Percentiles rank a stretch among this genome's conserved stretches.
phyloP scores from a whole-genome alignment of 768 basidiomycete genomes.

The Termitomyces sp. region DNA sequence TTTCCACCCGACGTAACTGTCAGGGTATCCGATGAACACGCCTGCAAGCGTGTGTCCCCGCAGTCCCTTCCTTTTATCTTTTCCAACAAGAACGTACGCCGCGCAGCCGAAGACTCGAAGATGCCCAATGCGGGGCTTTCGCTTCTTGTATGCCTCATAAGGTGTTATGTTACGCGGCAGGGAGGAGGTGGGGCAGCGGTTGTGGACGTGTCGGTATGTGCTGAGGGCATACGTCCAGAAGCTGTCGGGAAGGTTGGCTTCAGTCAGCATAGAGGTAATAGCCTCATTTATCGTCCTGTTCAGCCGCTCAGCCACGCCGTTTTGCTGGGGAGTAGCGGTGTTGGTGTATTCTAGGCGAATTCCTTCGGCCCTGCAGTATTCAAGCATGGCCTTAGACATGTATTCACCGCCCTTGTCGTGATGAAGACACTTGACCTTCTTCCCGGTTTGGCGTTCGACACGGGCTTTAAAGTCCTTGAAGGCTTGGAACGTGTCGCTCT shows the following conservation, averaged over 20 bases:
- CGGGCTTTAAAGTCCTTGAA: neutral
- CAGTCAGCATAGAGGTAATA: neutral
- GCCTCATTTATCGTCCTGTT: neutral
- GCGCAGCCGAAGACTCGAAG: conserved; percentile 30
- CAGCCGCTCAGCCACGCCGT: conserved; percentile 3
- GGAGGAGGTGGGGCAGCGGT: too few species aligned
- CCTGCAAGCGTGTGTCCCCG: conserved; percentile 20
- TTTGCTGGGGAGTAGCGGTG: neutral
- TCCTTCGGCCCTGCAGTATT: conserved; percentile 13
- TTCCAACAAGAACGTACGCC: conserved; percentile 29
- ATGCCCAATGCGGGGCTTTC: conserved; percentile 2
- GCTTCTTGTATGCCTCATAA: neutral
- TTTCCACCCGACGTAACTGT: conserved; percentile 20
- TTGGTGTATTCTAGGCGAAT: neutral
- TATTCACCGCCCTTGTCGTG: conserved; percentile 35
- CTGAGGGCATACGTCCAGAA: neutral
- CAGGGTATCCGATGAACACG: conserved; percentile 28
- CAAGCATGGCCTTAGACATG: conserved; percentile 18
- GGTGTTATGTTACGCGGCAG: too few species aligned
- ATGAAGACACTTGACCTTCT: conserved; percentile 13
- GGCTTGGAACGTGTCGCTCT: conserved; percentile 4
- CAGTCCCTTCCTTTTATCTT: conserved; percentile 24
- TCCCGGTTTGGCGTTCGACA: neutral
- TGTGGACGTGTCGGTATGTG: too few species aligned
- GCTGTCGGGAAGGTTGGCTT: neutral